Percentiles rank a stretch among this genome's conserved stretches.
Conservation (phyloP, 2,329 filamentous ascomycete genomes). For the Cercospora sesami region DNA sequence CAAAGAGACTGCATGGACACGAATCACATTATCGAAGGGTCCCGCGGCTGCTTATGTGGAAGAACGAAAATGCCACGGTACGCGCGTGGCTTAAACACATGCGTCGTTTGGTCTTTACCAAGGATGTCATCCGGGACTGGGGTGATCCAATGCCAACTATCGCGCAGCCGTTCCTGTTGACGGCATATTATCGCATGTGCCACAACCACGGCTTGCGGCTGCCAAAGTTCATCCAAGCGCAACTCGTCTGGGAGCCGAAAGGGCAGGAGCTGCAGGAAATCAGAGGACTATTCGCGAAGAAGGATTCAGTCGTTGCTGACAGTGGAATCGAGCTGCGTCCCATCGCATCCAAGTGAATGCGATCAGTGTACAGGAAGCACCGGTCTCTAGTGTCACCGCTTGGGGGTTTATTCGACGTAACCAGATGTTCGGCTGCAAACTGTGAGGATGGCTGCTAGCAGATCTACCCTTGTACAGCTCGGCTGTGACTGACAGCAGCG, state of each 20-base stretch:
- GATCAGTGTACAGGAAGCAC: not conserved
- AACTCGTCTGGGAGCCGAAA: conserved; percentile 22
- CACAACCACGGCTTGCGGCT: conserved; percentile 15
- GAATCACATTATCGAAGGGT: conserved; percentile 21
- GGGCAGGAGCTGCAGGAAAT: conserved; percentile 15
- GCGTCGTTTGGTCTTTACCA: conserved; percentile 32
- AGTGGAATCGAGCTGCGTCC: conserved; percentile 6
- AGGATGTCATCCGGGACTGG: conserved; percentile 36
- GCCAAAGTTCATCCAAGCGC: conserved; percentile 21
- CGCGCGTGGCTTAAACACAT: conserved; percentile 33
- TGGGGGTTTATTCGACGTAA: not conserved
- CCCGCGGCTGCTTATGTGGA: conserved; percentile 33
- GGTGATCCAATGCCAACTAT: conserved; percentile 32
- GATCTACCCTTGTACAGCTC: not conserved
- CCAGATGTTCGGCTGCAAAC: not conserved
- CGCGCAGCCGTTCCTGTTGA: conserved; percentile 37
- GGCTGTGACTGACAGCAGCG: not conserved
- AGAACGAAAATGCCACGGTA: conserved; percentile 26
- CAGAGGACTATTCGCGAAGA: conserved; percentile 11
- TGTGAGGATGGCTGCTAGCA: not conserved
- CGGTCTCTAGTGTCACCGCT: not conserved
- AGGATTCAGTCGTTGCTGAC: not conserved
- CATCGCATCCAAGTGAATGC: not conserved
- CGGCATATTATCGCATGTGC: conserved; percentile 32
- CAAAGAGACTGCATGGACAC: conserved; percentile 14